phyloP scores from a whole-genome alignment of 148 eudicot species.

The Polygonum aviculare region DNA sequence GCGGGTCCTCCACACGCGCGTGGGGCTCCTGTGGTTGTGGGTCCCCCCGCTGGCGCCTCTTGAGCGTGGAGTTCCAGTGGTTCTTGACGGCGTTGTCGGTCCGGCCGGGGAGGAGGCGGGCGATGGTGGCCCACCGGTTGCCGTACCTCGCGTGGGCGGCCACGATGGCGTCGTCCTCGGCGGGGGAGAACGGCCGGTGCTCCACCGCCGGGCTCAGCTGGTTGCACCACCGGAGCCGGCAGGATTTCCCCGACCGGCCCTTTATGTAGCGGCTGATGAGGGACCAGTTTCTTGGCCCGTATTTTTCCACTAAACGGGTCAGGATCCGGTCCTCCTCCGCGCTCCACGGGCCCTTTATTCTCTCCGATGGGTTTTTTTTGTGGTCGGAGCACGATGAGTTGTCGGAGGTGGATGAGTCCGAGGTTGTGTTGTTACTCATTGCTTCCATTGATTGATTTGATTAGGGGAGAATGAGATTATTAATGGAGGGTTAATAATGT shows the following conservation, averaged over 20 bases:
- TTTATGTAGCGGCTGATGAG: conserved; percentile 39
- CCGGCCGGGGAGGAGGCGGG: conserved; percentile 41
- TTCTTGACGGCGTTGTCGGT: conserved; percentile 53
- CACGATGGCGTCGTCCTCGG: conserved; percentile 38
- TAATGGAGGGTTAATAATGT: not conserved
- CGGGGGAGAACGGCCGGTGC: conserved; percentile 37
- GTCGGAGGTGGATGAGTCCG: not conserved
- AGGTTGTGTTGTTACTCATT: not conserved
- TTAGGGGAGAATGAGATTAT: not conserved
- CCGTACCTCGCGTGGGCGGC: conserved; percentile 41
- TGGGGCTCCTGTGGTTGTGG: not conserved
- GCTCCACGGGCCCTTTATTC: conserved; percentile 59
- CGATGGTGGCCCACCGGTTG: conserved; percentile 58
- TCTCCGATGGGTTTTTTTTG: conserved; percentile 8
- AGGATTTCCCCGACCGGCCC: conserved; percentile 51
- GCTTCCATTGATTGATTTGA: not conserved
- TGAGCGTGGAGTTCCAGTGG: conserved; percentile 58
- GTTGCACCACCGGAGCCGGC: conserved; percentile 54
- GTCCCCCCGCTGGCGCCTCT: conserved; percentile 15
- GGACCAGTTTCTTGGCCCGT: conserved; percentile 49
- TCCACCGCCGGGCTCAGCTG: conserved; percentile 46
- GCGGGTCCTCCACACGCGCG: not conserved
- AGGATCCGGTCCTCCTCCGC: conserved; percentile 53
- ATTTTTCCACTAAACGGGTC: conserved; percentile 39
- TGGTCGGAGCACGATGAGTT: not conserved